Percentiles rank a stretch among this genome's conserved stretches.
These are phyloP conservation scores for Kwoniella newhampshirensis DNA, from an alignment of 768 basidiomycete species.

Conservation along the genomic window DNA sequence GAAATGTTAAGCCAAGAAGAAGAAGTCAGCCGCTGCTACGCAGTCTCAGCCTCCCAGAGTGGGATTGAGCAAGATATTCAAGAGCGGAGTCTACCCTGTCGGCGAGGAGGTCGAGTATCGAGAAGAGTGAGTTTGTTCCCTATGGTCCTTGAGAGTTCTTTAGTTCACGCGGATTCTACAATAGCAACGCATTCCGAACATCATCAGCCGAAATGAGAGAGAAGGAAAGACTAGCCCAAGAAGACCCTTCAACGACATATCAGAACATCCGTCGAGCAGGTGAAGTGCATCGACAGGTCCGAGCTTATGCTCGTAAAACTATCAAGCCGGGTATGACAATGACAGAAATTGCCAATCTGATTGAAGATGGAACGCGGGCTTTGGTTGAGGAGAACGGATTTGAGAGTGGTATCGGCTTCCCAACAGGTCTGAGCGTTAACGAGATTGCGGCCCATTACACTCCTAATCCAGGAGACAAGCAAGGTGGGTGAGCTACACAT, in stretches of 20 bases:
- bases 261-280: conserved; percentile 84
- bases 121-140: conserved; percentile 69
- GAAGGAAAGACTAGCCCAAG: conserved; percentile 70
- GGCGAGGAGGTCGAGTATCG: conserved; percentile 90
- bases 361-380: conserved; percentile 87
- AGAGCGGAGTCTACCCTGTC: conserved; percentile 80
- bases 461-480: conserved; percentile 88
- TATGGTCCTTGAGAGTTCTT: neutral
- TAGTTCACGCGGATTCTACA: conserved; percentile 7
- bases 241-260: conserved; percentile 83
- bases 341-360: conserved; percentile 88
- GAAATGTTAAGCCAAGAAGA: conserved; percentile 58
- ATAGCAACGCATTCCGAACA: conserved; percentile 81
- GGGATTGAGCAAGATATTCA: conserved; percentile 83
- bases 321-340: conserved; percentile 92
- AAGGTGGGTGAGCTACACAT: conserved; percentile 58
- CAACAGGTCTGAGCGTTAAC: conserved; percentile 90
- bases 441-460: conserved; percentile 95
- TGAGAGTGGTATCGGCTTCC: conserved; percentile 82
- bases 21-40: conserved; percentile 56
- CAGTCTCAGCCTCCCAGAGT: conserved; percentile 92
- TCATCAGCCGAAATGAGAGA: conserved; percentile 89
- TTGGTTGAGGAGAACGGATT: conserved; percentile 84
- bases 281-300: conserved; percentile 94
- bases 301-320: conserved; percentile 71